Base-by-base conservation (phyloP, 352 stramenopile species). In the Pythium rishiriense region DNA sequence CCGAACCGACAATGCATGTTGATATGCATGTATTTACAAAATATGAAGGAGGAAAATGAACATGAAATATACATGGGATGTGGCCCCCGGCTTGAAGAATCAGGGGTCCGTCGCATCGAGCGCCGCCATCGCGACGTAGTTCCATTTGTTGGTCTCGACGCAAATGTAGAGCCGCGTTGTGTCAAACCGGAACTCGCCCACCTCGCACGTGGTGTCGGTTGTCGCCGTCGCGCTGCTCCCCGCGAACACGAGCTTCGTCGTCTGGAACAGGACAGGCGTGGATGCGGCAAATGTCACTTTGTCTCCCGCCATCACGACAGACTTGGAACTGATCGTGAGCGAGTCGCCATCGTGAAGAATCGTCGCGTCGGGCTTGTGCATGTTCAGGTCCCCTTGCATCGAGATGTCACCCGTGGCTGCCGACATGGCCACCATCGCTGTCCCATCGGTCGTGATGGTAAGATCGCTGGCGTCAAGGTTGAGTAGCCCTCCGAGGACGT, bases 301-400 rank as follows among this genome's bases (percentile, higher is more conserved):
- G 2, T 25, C 21, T 9, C 42, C 55, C 41, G 67, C 43, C 5
- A 74, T 22, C 0, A 68, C 1, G 19, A 78, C 49, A 47, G 26
- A 66, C 22, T 42, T 58, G 3, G 69, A 74, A 47, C 58, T 61
- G 14, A 84, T 43, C 5, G 68, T 73, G 19, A 84, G 67, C 9
- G 73, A 81, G 19, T 57, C 63, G 1, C 68, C 71, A 4, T 55
- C 62, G 43, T 83, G 75, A 10, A 64, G 21, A 24, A 84, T 76
- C 11, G 21, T 62, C 26, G 73, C 71, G 17, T 17, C 37, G 14
- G 48, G 22, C 7, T 62, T 71, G 0, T 57, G 24, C 12, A 84
- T 35, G 0, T 17, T 76, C 11, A 84, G 55, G n/a, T 54, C 37
- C 0, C 75, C 75, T 14, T 33, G 33, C 19, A 79, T 61, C 10